A percentile compares a stretch with the other conserved stretches of the same genome.
Evolutionary conservation across 257 asterid genomes (phyloP).

Genomic region (Prunella vulgaris): DNA sequence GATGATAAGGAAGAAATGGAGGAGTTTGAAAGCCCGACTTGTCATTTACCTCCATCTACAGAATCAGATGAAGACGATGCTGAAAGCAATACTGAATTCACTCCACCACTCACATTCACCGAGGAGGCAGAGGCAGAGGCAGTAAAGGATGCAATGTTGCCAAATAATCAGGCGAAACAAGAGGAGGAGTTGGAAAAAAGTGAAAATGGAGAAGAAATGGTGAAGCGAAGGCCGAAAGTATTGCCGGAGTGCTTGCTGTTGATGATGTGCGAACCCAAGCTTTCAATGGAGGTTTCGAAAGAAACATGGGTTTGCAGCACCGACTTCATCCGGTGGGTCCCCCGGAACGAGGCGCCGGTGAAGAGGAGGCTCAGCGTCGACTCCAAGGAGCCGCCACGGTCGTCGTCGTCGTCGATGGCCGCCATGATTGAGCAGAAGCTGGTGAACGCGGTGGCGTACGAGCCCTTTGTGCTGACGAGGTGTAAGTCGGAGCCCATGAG

Average conservation of each 20-base stretch:
- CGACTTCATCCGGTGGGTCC: conserved; percentile 57
- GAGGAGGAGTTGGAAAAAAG: not conserved
- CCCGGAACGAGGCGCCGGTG: conserved; percentile 29
- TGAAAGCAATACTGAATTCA: too few species aligned
- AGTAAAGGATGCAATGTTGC: not conserved
- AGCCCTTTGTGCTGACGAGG: conserved; percentile 85
- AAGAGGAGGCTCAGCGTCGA: conserved; percentile 41
- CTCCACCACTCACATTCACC: too few species aligned
- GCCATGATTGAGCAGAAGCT: conserved; percentile 79
- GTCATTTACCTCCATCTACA: conserved; percentile 31
- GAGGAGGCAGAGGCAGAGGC: too few species aligned
- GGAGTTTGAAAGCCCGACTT: not conserved
- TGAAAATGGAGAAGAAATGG: not conserved
- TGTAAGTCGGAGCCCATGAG: conserved; percentile 99
- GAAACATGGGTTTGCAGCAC: conserved; percentile 98
- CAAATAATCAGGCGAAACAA: not conserved
- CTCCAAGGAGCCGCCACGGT: conserved; percentile 16
- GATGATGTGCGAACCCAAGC: conserved; percentile 98
- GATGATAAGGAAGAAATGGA: conserved; percentile 24
- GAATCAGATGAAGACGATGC: conserved; percentile 25
- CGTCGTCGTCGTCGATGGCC: conserved; percentile 70
- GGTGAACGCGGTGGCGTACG: conserved; percentile 64
- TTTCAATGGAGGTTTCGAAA: conserved; percentile 94
- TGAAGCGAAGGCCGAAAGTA: conserved; percentile 22
- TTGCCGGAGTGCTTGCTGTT: conserved; percentile 79